Conservation (phyloP, 208 protist genomes). For the Wallacemonas rigidus region DNA sequence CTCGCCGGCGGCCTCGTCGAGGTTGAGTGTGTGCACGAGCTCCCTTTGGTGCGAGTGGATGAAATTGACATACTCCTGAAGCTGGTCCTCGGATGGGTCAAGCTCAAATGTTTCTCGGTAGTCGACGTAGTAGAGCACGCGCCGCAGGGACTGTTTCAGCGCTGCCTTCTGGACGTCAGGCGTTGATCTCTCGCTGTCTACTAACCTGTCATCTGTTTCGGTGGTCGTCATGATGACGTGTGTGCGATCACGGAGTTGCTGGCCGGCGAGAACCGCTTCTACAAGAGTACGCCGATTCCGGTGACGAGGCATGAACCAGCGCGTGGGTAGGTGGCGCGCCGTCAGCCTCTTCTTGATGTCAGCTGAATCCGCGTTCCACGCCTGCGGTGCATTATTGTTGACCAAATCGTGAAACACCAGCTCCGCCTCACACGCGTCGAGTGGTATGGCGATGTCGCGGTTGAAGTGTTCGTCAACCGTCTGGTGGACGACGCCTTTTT, state of each 20-base stretch:
- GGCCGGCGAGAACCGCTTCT: no score
- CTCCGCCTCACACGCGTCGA: background rate
- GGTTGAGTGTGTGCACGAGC: background rate
- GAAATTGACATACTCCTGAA: background rate
- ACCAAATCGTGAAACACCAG: background rate
- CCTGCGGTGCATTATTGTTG: background rate
- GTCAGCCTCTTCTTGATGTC: no score
- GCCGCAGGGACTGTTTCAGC: background rate
- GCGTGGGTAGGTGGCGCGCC: no score
- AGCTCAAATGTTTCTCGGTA: constrained; percentile 3
- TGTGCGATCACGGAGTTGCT: no score
- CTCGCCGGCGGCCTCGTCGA: constrained; percentile 9
- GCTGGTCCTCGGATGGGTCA: background rate
- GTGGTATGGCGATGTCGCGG: background rate
- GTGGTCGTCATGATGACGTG: no score
- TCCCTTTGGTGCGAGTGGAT: background rate
- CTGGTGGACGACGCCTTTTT: background rate
- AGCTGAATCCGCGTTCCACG: no score
- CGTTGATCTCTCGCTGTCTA: no score
- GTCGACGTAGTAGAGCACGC: background rate
- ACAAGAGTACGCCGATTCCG: no score
- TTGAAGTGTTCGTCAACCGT: background rate
- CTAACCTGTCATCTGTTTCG: no score
- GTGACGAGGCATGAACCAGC: no score
- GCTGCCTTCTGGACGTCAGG: no score